phyloP scores from a whole-genome alignment of 2,329 filamentous ascomycete species.

The Cladosporium colombiae region DNA sequence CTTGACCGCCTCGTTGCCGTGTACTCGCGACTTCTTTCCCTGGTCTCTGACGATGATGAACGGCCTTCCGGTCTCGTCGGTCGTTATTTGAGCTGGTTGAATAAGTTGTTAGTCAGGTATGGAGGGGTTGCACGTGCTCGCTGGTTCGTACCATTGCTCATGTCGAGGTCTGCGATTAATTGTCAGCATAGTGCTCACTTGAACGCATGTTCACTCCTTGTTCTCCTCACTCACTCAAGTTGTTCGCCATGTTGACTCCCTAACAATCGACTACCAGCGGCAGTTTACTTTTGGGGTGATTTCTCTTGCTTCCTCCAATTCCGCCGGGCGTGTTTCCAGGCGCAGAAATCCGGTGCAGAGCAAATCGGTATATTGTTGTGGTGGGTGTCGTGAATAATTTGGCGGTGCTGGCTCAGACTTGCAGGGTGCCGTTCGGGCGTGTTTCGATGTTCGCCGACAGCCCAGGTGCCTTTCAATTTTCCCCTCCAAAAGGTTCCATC shows the following conservation, averaged over 20 bases:
- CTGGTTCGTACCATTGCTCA: slow-evolving; percentile 70
- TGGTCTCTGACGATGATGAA: slow-evolving; percentile 99
- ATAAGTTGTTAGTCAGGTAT: slow-evolving; percentile 11
- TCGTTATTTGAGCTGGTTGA: slow-evolving; percentile 69
- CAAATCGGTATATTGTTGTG: background rate
- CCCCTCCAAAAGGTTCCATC: slow-evolving; percentile 4
- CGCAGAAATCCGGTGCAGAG: background rate
- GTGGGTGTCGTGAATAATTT: background rate
- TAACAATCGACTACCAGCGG: slow-evolving; percentile 46
- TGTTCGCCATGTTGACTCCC: slow-evolving; percentile 38
- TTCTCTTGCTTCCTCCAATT: slow-evolving; percentile 7
- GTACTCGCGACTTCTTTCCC: slow-evolving; percentile 95
- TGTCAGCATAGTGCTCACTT: slow-evolving; percentile 33
- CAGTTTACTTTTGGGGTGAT: slow-evolving; percentile 10
- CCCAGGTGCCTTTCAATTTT: background rate
- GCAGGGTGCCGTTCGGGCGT: slow-evolving; percentile 5
- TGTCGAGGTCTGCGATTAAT: slow-evolving; percentile 67
- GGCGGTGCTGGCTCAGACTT: background rate
- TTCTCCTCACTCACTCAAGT: slow-evolving; percentile 15
- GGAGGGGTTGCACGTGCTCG: slow-evolving; percentile 14
- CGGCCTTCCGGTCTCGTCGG: slow-evolving; percentile 94
- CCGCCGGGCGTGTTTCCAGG: slow-evolving; percentile 1
- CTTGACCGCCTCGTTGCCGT: slow-evolving; percentile 96
- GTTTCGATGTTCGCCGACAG: slow-evolving; percentile 8
- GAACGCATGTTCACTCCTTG: background rate